Evolutionary conservation across 306 rosid species (phyloP).

Genomic region (Dicorynia guianensis): DNA sequence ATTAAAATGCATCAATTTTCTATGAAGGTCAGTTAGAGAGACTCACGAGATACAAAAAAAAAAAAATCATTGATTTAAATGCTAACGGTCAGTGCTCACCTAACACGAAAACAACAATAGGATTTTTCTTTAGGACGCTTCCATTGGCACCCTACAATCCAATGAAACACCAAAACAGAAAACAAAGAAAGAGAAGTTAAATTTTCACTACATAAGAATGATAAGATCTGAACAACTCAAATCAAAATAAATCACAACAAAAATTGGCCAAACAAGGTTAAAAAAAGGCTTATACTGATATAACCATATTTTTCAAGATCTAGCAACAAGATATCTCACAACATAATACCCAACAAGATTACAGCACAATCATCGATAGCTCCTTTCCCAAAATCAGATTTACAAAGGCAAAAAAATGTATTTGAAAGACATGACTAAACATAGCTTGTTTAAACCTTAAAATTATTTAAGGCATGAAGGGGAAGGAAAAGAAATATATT

Average conservation of each 20-base stretch:
- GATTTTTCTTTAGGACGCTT: constrained; percentile 66
- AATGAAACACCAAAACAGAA: not conserved
- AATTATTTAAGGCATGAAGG: constrained; percentile 18
- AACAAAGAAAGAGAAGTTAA: not conserved
- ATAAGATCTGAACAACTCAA: not conserved
- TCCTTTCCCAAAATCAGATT: not conserved
- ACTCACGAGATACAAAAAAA: not conserved
- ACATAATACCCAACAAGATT: not conserved
- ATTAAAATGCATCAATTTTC: constrained; percentile 19
- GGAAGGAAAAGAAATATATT: not conserved
- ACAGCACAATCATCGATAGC: not conserved
- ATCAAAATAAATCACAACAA: constrained; percentile 5
- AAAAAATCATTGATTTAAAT: constrained; percentile 25
- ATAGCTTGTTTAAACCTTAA: constrained; percentile 25
- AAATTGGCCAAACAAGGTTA: constrained; percentile 8
- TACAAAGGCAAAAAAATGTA: not conserved
- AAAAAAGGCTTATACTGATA: not conserved
- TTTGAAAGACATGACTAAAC: not conserved
- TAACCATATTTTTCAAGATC: constrained; percentile 1
- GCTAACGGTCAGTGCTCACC: constrained; percentile 59
- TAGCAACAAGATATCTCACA: not conserved
- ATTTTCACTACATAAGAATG: not conserved
- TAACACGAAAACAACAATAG: constrained; percentile 91
- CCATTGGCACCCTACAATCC: constrained; percentile 64
- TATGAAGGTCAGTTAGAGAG: constrained; percentile 11